A percentile compares a stretch with the other conserved stretches of the same genome.
Evolutionary conservation across 139 green algal species (phyloP).

Genomic region (Axilococcus clingmanii): DNA sequence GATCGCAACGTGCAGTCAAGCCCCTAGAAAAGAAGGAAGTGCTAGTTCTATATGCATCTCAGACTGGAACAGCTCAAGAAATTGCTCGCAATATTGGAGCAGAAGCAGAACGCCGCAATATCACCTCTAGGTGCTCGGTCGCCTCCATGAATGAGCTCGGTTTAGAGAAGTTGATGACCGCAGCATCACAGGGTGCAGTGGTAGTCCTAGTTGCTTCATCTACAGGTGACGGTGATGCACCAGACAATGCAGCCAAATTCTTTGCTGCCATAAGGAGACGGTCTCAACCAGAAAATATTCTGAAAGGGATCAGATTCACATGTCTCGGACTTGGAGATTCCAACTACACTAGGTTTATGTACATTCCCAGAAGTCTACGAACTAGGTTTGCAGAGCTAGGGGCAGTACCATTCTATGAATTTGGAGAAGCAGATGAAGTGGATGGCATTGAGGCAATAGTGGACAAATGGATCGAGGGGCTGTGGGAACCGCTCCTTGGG

Average conservation of each 20-base stretch:
- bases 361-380: slow-evolving; percentile 58
- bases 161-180: slow-evolving; percentile 45
- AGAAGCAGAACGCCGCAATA: slow-evolving; percentile 34
- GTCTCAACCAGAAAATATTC: slow-evolving; percentile 2
- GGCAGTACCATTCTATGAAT: slow-evolving; percentile 58
- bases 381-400: slow-evolving; percentile 66
- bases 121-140: slow-evolving; percentile 27
- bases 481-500: slow-evolving; percentile 51
- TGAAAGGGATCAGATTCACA: slow-evolving; percentile 66
- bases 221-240: slow-evolving; percentile 88
- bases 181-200: slow-evolving; percentile 19
- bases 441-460: slow-evolving; percentile 73
- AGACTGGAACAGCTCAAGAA: slow-evolving; percentile 84
- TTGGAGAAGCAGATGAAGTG: slow-evolving; percentile 85
- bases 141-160: slow-evolving; percentile 69
- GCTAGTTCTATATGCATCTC: slow-evolving; percentile 74
- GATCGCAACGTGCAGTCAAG: not conserved
- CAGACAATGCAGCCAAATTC: slow-evolving; percentile 81
- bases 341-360: slow-evolving; percentile 96
- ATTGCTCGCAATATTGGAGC: slow-evolving; percentile 80
- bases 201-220: slow-evolving; percentile 49
- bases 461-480: slow-evolving; percentile 67
- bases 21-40: slow-evolving; percentile 14
- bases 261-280: slow-evolving; percentile 44
- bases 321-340: slow-evolving; percentile 87